Evolutionary conservation across 805 yeast genomes (phyloP).

Genomic region (Ogataea ganodermae): DNA sequence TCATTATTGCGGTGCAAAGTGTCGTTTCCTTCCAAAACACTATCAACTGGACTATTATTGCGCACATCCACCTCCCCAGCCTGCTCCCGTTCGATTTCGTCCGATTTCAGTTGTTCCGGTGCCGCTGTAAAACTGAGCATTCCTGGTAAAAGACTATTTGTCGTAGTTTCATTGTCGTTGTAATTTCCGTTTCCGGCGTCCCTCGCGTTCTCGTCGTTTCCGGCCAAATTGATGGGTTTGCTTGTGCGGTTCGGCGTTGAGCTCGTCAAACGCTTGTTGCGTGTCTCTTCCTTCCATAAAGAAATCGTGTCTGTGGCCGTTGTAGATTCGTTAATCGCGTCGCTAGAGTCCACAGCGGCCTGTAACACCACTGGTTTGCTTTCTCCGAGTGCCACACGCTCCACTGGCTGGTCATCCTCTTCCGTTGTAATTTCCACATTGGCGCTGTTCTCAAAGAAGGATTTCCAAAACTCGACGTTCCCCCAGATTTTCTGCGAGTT

Average conservation of each 20-base stretch:
- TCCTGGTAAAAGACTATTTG: slow-evolving; percentile 15
- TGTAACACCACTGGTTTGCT: not conserved
- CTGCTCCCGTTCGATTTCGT: slow-evolving; percentile 19
- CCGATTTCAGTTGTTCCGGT: slow-evolving; percentile 22
- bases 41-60: not conserved
- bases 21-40: slow-evolving; percentile 1
- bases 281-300: slow-evolving; percentile 22
- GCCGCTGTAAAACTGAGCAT: not conserved
- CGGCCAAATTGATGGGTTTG: not conserved
- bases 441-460: slow-evolving; percentile 60
- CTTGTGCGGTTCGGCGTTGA: slow-evolving; percentile 28
- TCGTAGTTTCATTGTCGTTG: not conserved
- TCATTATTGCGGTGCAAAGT: slow-evolving; percentile 11
- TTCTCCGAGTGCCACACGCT: not conserved
- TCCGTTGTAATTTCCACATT: slow-evolving; percentile 33
- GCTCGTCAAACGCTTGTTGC: slow-evolving; percentile 18
- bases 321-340: slow-evolving; percentile 16
- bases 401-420: slow-evolving; percentile 14
- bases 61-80: not conserved
- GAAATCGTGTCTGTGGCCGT: slow-evolving; percentile 22
- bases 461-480: slow-evolving; percentile 73
- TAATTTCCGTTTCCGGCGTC: slow-evolving; percentile 1
- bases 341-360: slow-evolving; percentile 6
- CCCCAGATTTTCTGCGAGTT: slow-evolving; percentile 64
- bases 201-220: not conserved